Evolutionary conservation across 179 eudicot genomes (phyloP), one percentile per base, ranked within the genome.

Genomic region (Actinidia chinensis): DNA sequence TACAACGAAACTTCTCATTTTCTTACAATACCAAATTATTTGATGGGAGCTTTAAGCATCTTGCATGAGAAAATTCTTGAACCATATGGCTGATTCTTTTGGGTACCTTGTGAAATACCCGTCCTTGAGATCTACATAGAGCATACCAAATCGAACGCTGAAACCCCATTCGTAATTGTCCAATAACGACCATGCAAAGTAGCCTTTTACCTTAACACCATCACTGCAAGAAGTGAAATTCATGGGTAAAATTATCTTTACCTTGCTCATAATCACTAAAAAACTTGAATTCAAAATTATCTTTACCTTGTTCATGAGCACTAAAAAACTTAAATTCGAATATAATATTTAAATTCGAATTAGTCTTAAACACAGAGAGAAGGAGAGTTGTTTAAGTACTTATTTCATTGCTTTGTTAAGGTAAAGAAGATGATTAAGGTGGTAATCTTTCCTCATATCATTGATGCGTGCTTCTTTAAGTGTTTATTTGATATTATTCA

Each of bases 141-240:
- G 8, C 13, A 79, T 6, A 2, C 85, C 85, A 44, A 79, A 82
- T 2, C 85, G 25, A 13, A 36, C 43, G 6, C 59, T 79, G 47
- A 28, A 79, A 13, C 82, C 74, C 85, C 85, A 82, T 65, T 82
- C 82, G 6, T 69, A 82, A 11, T 67, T 70, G 68, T 82, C 82
- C 33, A 77, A 18, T 18, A 77, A 55, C 1, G 78, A 64, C 85
- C 82, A 82, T n/a, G 14, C 58, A 52, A 79, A 82, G 36, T 61
- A 82, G 4, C 85, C 85, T 40, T 79, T 74, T 6, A 79, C 76
- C 25, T 78, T 68, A 3, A 73, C 72, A 12, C 77, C 74, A 5
- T 78, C 67, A 0, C 81, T 82, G 75, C 60, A 43, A 78, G 48
- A 44, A 55, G n/a, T 44, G 15, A 6, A 66, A 25, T 12, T 23